These are phyloP conservation scores for Alternaria sp. DNA, from an alignment of 2,329 filamentous ascomycete species.

Conservation along the genomic window DNA sequence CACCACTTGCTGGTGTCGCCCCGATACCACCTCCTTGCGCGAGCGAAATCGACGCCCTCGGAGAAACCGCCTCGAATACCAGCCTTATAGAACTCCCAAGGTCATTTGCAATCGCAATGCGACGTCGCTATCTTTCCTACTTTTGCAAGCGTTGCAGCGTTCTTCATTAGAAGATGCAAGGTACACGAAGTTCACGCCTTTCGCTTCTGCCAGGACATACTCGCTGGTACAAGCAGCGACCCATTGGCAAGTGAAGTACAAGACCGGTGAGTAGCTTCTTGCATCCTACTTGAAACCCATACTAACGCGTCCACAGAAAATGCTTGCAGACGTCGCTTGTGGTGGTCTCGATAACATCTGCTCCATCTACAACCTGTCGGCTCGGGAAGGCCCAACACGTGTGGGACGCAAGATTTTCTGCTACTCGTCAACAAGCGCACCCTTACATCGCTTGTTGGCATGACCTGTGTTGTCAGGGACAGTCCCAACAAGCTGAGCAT, in stretches of 20 bases:
- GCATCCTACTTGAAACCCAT: not conserved
- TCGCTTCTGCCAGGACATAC: not conserved
- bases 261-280: not conserved
- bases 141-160: not conserved
- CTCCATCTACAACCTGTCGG: conserved; percentile 98
- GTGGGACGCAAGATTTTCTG: conserved; percentile 95
- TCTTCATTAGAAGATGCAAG: not conserved
- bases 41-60: not conserved
- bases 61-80: not conserved
- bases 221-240: not conserved
- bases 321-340: conserved; percentile 76
- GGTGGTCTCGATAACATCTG: conserved; percentile 99
- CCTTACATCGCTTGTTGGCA: no score
- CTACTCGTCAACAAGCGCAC: conserved; percentile 90
- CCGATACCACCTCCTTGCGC: not conserved
- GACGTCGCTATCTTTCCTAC: not conserved
- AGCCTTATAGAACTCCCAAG: not conserved
- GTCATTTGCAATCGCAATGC: not conserved
- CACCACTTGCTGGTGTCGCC: not conserved
- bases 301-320: not conserved
- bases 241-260: not conserved
- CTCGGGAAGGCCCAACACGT: conserved; percentile 93
- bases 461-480: no score
- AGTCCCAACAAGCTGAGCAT: conserved; percentile 95
- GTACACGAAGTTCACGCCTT: not conserved